Conservation (phyloP, 1,139 yeast genomes). For the Hemisphaericaspora xylanilytica region DNA sequence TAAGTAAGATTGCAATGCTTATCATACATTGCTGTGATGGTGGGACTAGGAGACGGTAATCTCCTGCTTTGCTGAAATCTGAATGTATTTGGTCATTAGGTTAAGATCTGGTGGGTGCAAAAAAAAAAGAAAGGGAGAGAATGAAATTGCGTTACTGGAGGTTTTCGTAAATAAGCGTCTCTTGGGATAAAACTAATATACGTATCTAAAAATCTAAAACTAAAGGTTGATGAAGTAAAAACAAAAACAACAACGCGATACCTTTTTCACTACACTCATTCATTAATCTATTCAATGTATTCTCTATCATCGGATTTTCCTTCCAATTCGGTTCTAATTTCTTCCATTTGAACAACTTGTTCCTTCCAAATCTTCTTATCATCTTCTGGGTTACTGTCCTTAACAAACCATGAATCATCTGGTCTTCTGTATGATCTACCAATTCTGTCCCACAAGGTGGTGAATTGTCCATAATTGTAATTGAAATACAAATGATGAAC, state of each 20-base stretch:
- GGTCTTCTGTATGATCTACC: slow-evolving; percentile 94
- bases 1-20: too few relatives aligned
- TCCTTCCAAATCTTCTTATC: slow-evolving; percentile 65
- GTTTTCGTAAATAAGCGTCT: too few relatives aligned
- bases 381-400: slow-evolving; percentile 46
- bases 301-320: slow-evolving; percentile 60
- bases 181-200: too few relatives aligned
- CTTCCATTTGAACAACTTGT: slow-evolving; percentile 77
- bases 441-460: slow-evolving; percentile 95
- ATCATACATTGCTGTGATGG: too few relatives aligned
- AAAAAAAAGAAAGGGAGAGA: too few relatives aligned
- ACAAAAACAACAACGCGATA: not conserved
- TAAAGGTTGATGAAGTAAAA: not conserved
- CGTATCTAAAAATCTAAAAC: too few relatives aligned
- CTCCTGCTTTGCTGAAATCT: too few relatives aligned
- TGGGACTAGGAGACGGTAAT: too few relatives aligned
- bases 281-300: slow-evolving; percentile 21
- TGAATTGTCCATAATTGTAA: slow-evolving; percentile 97
- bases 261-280: not conserved
- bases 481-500: slow-evolving; percentile 94
- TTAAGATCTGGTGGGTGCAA: too few relatives aligned
- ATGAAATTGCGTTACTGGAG: too few relatives aligned
- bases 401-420: slow-evolving; percentile 79
- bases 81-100: too few relatives aligned
- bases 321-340: slow-evolving; percentile 75